These are phyloP conservation scores for Pythium sukuiense DNA, from an alignment of 352 stramenopile species.

Conservation along the genomic window DNA sequence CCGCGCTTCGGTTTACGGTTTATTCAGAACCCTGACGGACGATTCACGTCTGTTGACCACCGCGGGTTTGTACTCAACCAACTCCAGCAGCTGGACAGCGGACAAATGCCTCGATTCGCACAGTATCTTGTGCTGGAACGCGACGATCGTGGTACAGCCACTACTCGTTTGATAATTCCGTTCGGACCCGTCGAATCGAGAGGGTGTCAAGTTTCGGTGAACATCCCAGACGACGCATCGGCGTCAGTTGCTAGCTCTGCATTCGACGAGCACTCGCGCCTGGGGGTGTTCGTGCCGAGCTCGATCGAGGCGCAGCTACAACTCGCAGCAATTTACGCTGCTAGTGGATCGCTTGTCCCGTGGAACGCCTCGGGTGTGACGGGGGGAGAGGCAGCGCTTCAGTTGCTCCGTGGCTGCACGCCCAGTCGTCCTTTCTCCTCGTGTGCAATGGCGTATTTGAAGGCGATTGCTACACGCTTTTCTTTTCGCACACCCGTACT, in stretches of 20 bases:
- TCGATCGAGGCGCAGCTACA: constrained; percentile 41
- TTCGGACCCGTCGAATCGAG: constrained; percentile 14
- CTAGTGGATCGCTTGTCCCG: constrained; percentile 30
- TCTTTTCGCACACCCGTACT: constrained; percentile 43
- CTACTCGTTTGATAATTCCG: too few species aligned
- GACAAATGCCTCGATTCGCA: constrained; percentile 37
- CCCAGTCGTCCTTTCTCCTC: constrained; percentile 34
- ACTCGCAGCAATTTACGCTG: constrained; percentile 39
- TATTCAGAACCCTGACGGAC: constrained; percentile 14
- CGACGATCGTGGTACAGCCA: too few species aligned
- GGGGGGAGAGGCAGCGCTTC: constrained; percentile 40
- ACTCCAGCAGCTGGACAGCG: constrained; percentile 43
- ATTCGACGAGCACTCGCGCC: constrained; percentile 33
- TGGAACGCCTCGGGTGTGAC: constrained; percentile 45
- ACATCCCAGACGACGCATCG: constrained; percentile 8
- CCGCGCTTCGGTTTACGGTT: constrained; percentile 48
- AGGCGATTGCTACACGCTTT: constrained; percentile 29
- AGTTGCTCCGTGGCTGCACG: constrained; percentile 41
- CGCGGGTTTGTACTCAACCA: constrained; percentile 36
- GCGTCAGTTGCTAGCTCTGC: constrained; percentile 1
- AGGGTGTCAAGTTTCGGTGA: constrained; percentile 24
- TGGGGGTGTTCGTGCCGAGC: constrained; percentile 36
- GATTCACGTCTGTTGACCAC: constrained; percentile 36
- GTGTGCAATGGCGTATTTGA: constrained; percentile 28
- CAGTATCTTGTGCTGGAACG: constrained; percentile 39